A percentile compares a stretch with the other conserved stretches of the same genome.
These are phyloP conservation scores for Gyromitra esculenta DNA, from an alignment of 2,329 filamentous ascomycete species.

Conservation along the genomic window DNA sequence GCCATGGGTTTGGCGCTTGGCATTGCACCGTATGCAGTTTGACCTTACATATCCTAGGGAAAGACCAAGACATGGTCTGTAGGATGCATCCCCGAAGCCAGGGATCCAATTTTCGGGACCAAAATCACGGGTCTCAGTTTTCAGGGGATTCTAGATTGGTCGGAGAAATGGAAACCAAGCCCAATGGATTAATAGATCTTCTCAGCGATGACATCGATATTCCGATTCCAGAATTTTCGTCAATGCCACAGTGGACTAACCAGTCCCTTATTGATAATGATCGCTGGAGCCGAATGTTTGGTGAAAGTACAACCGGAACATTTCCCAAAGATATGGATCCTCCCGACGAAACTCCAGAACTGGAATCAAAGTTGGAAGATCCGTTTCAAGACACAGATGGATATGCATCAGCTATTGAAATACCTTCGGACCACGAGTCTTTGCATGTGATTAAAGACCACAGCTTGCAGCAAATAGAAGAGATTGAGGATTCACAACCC, in stretches of 20 bases:
- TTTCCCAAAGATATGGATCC: background rate
- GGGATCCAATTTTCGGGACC: background rate
- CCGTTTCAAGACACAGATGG: background rate
- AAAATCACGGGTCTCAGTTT: background rate
- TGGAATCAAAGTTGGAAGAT: background rate
- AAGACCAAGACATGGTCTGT: background rate
- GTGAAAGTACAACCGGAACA: background rate
- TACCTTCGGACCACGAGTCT: background rate
- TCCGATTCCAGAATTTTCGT: background rate
- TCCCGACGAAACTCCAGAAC: background rate
- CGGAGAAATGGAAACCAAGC: background rate
- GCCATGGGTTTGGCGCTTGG: background rate
- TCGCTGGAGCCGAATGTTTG: background rate
- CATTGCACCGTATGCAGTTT: background rate
- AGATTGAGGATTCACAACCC: background rate
- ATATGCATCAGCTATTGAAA: background rate
- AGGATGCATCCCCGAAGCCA: background rate
- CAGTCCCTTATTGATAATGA: background rate
- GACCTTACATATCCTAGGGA: background rate
- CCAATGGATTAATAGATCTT: constrained; percentile 5
- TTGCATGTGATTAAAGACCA: background rate
- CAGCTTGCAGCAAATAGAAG: background rate
- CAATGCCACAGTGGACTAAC: background rate
- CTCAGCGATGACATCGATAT: background rate
- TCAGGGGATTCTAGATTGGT: background rate